Conservation (phyloP, 352 stramenopile species). For the Thraustochytrium sp. region DNA sequence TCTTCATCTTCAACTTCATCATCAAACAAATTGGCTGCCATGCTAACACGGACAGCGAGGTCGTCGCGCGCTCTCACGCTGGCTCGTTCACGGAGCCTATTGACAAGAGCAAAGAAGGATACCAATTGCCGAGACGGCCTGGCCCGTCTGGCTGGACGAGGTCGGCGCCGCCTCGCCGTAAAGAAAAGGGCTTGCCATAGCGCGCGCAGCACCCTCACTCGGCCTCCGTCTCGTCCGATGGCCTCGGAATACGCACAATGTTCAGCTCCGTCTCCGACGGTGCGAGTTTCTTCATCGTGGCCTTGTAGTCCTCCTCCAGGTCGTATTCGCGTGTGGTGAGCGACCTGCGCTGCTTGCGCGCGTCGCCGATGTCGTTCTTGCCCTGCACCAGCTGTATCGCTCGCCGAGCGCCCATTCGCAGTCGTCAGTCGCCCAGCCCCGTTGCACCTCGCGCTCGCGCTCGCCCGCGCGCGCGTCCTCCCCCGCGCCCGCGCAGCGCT, state of each 20-base stretch:
- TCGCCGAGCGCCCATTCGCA: not conserved
- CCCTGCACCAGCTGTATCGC: slow-evolving; percentile 6
- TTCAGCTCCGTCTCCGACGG: not conserved
- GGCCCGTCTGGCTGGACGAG: no score
- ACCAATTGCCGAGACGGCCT: no score
- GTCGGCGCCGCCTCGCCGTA: no score
- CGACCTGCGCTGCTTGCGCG: slow-evolving; percentile 2
- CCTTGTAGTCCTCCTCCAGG: slow-evolving; percentile 44
- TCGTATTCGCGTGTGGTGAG: slow-evolving; percentile 31
- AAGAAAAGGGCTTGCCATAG: no score
- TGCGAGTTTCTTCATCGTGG: slow-evolving; percentile 24
- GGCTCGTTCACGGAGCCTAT: no score
- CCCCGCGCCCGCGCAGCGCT: no score
- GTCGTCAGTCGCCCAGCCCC: not conserved
- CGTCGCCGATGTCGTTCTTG: slow-evolving; percentile 39
- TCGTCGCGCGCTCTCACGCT: no score
- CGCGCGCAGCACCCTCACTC: no score
- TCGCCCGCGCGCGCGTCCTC: not conserved
- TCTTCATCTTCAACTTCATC: no score
- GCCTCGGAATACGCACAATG: slow-evolving; percentile 19
- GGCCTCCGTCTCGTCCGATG: not conserved
- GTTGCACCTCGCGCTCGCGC: not conserved
- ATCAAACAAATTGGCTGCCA: no score
- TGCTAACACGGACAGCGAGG: no score
- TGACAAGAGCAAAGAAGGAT: no score